Percentiles rank a stretch among this genome's conserved stretches.
phyloP scores from a whole-genome alignment of 108 stramenopile genomes.

The Schizochytrium sp. region DNA sequence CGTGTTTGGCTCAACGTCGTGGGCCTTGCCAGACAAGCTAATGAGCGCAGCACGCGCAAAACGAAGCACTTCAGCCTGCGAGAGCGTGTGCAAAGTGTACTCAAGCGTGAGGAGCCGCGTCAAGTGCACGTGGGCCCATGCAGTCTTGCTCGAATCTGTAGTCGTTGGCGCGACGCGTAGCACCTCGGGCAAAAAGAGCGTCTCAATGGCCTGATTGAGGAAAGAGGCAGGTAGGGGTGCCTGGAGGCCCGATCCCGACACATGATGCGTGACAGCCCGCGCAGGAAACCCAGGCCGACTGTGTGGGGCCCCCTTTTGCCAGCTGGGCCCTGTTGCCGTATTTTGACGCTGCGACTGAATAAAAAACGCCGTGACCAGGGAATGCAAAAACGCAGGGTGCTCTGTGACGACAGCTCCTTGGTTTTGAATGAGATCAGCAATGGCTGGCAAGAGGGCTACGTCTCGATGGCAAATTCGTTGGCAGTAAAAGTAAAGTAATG shows the following conservation, averaged over 20 bases:
- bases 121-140: not conserved
- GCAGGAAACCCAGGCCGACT: not conserved
- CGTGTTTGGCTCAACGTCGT: not conserved
- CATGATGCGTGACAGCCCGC: not conserved
- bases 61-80: not conserved
- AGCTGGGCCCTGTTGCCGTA: not conserved
- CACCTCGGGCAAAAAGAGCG: not conserved
- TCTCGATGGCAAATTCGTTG: not conserved
- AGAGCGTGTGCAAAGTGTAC: not conserved
- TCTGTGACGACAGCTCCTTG: not conserved
- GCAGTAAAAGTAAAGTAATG: not conserved
- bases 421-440: not conserved
- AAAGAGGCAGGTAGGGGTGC: not conserved
- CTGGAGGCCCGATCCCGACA: not conserved
- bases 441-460: not conserved
- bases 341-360: not conserved
- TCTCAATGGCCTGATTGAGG: not conserved
- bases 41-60: not conserved
- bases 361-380: not conserved
- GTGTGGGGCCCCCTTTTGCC: not conserved
- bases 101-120: not conserved
- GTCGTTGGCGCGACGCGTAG: not conserved
- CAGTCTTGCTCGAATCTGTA: not conserved
- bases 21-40: not conserved
- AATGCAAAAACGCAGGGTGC: constrained; percentile 5